Base-by-base conservation (phyloP, 1,284 basidiomycete species). In the Pterulicium gracile region DNA sequence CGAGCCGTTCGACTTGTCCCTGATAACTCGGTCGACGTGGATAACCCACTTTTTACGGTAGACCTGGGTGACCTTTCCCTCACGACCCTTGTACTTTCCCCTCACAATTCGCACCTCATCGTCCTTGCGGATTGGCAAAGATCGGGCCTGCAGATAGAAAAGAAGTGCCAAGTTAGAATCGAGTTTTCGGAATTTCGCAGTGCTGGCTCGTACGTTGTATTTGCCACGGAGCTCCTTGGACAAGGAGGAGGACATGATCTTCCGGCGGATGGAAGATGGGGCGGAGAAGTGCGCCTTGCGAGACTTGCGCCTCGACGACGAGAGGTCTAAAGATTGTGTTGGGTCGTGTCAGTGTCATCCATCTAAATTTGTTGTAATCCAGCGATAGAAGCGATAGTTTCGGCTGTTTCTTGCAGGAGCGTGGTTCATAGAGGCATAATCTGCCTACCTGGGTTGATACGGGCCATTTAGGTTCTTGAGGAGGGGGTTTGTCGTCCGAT, bases 21-120 rank as follows among this genome's bases (percentile, higher is more conserved):
- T 83, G 61, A 88, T 85, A 52, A 99, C 93, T 65, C 94, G 90
- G 70, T 98, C 96, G 62, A 99, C 88, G 73, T 98, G 88, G 68
- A 98, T 88, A 50, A 98, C 91, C 89, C 91, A 98, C 72, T 97
- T 97, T 87, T 98, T 97, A 66, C 95, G 88, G 82, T 97, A 97
- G 53, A 98, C 94, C 70, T 93, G 90, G 52, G 87, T 89, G 56
- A 94, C 81, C 73, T 96, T 95, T 63, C 96, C 96, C 77, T 99
- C 96, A 67, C 93, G 83, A 54, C 95, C 93, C 77, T 94, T 95
- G 82, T 94, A 92, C 68, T 94, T 92, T 52, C 92, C 92, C 57
- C 91, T 77, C 56, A 98, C 91, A 60, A 98, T 94, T 62, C 89
- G 76, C 53, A 99, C 96, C 73, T 98, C 95, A 68, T 98, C 96